Base-by-base conservation (phyloP, 1,139 yeast species). In the Arxiozyma slooffiae region DNA sequence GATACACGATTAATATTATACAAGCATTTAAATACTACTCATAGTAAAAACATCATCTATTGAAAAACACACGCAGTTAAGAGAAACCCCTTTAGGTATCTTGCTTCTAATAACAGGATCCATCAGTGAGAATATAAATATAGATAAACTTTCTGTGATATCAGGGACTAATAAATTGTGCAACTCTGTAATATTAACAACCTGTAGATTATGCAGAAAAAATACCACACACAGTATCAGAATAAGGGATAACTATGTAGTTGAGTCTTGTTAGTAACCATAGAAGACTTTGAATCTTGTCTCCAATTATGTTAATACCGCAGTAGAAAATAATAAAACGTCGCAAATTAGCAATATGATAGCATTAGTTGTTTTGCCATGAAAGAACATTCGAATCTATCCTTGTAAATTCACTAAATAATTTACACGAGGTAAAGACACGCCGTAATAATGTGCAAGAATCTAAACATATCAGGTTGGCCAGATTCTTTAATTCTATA, bases 21-120 rank as follows among this genome's bases (percentile, higher is more conserved):
- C 89, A 87, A 48, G 81, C 82, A 5, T 95, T 82, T 50, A 90
- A 70, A 60, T 86, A 87, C 57, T 86, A 72, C 1, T 86, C 85
- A 7, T 95, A 75, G 21, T 82, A 69, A 6, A 74, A 64, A 1
- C 97, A 97, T 62, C 75, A 90, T 55, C 97, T 74, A 43, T 79
- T n/a, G 80, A 62, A 87, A 77, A 16, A 87, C 94, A 97, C 97
- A 90, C 65, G 88, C 96, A n/a, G 96, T 87, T 57, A 90, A 72
- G 41, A 90, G 88, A 64, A 90, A 90, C 5, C 97, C 97, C 9
- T 85, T 81, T 0, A n/a, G 97, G 97, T 61, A 96, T 86, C 58
- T 78, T 78, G 54, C 72, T 77, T 58, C 96, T 75, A 55, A 90
- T 83, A 14, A 81, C 66, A 0, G 97, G 97, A 0, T 97, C 97